Evolutionary conservation across 106 monocot species (phyloP), one percentile per base, ranked within the genome.

Genomic region (Hemerocallis citrina): DNA sequence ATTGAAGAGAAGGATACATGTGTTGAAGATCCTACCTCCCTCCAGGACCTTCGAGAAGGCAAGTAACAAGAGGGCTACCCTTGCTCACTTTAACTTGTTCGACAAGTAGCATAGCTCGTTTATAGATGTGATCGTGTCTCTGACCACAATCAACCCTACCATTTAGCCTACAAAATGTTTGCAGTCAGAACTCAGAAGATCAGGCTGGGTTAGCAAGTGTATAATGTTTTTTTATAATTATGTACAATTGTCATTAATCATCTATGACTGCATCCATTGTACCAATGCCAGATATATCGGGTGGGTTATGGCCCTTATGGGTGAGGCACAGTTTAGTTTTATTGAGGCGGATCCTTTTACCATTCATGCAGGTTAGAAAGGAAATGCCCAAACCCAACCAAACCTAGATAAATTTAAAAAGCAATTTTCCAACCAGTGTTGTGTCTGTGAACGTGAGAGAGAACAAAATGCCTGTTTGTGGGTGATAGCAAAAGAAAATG

Each of bases 11-110:
- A 57, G 17, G 27, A 29, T 59, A 57, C 34, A 34, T 24, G 30
- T 46, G 40, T 34, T 7, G 55, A 11, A 9, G 13, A 63, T 10
- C n/a, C 8, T 81, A 92, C 92, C 87, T 87, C 71, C 96, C 96
- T 70, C 68, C 47, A 21, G 84, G 79, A 65, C 96, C 96, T 82
- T 96, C 91, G 22, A 96, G 52, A 67, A 96, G 91, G 75, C 96
- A 96, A 60, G 91, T 96, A 52, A 90, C 75, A 68, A 91, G 96
- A 29, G 96, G 96, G 65, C 83, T 91, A 41, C 84, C 87, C 63
- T 89, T 82, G 70, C 89, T 86, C 66, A 77, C 85, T 83, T 67
- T 94, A 75, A 94, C 94, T 78, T 94, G 93, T 42, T 89, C 93
- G 29, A 89, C 93, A 51, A 85, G 82, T 21, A 85, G 73, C 94